Evolutionary conservation across 345 rosid genomes (phyloP).

Genomic region (Populus simonii): DNA sequence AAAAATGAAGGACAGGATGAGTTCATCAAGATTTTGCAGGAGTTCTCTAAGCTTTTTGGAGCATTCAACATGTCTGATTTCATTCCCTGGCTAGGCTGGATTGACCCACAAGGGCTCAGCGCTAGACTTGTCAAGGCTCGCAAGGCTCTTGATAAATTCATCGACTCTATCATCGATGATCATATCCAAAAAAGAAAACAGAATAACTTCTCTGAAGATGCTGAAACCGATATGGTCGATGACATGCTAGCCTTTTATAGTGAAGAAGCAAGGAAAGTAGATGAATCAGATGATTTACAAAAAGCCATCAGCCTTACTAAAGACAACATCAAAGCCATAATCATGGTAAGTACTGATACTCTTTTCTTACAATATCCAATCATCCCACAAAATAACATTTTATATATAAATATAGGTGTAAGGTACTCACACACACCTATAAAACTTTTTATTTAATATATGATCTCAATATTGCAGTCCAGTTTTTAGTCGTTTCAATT

Average conservation of each 20-base stretch:
- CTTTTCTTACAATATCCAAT: neutral
- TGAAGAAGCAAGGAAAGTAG: conserved; percentile 50
- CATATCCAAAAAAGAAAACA: conserved; percentile 51
- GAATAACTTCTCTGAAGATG: conserved; percentile 23
- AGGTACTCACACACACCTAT: too few relatives aligned
- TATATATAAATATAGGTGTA: neutral
- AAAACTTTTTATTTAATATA: too few relatives aligned
- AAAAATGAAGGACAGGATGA: conserved; percentile 64
- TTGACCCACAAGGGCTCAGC: conserved; percentile 69
- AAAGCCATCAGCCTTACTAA: conserved; percentile 61
- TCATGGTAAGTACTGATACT: conserved; percentile 53
- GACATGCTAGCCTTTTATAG: conserved; percentile 71
- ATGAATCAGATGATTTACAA: conserved; percentile 52
- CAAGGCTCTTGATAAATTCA: conserved; percentile 58
- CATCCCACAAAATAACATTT: neutral
- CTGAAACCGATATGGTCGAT: conserved; percentile 78
- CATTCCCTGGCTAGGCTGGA: conserved; percentile 62
- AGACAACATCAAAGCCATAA: conserved; percentile 84
- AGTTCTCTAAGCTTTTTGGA: conserved; percentile 90
- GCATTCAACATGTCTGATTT: conserved; percentile 88
- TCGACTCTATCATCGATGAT: conserved; percentile 70
- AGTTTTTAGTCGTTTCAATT: neutral
- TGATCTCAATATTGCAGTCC: too few relatives aligned
- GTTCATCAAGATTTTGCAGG: conserved; percentile 75
- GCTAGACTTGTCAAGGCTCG: conserved; percentile 63